Evolutionary conservation across 176 grass and related monocot genomes (phyloP).

Genomic region (Pharus latifolius): DNA sequence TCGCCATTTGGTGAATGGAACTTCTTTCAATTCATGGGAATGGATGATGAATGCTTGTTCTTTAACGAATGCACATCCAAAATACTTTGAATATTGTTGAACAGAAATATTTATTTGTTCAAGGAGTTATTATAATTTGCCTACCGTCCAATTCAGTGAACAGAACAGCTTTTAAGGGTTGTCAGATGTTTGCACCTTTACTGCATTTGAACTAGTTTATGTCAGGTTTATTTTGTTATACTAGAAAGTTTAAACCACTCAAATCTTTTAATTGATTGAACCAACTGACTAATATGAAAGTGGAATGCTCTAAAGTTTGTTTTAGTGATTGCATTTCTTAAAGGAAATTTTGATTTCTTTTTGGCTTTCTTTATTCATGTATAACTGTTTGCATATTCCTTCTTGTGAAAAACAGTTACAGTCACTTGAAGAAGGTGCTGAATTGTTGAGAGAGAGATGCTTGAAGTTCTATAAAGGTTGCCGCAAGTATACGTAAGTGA

Average conservation of each 20-base stretch:
- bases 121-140: background rate
- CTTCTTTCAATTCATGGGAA: too few relatives aligned
- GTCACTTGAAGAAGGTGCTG: slow-evolving; percentile 82
- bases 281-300: background rate
- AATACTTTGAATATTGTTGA: background rate
- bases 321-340: background rate
- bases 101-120: background rate
- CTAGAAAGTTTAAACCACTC: background rate
- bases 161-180: background rate
- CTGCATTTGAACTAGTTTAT: too few relatives aligned
- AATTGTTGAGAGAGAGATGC: slow-evolving; percentile 83
- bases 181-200: too few relatives aligned
- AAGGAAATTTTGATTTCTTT: background rate
- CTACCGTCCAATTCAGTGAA: background rate
- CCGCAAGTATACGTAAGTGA: slow-evolving; percentile 95
- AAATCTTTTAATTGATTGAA: background rate
- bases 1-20: background rate
- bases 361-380: background rate
- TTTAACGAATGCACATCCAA: background rate
- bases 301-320: background rate
- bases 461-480: slow-evolving; percentile 98
- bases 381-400: background rate
- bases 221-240: too few relatives aligned
- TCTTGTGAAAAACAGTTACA: slow-evolving; percentile 64
- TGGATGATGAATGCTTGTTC: too few relatives aligned